Conservation (phyloP, 805 yeast species). For the Yarrowia porcina region DNA sequence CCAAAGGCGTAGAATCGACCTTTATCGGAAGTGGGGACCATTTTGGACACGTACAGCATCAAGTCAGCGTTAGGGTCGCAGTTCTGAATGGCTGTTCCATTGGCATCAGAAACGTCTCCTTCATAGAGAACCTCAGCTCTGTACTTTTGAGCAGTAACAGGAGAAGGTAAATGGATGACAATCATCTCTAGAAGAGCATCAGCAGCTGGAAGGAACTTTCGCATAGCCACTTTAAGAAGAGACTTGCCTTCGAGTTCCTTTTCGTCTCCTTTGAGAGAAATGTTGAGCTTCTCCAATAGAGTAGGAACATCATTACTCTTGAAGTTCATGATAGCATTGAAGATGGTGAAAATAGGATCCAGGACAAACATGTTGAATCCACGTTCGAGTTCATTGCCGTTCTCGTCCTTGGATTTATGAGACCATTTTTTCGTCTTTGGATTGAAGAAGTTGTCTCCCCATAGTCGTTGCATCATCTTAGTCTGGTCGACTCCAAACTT, state of each 20-base stretch:
- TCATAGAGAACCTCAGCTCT: constrained; percentile 99
- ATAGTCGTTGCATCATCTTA: constrained; percentile 98
- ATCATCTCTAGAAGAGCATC: constrained; percentile 99
- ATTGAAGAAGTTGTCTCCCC: constrained; percentile 99
- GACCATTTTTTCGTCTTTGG: constrained; percentile 99
- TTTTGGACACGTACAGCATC: constrained; percentile 99
- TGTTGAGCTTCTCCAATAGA: constrained; percentile 90
- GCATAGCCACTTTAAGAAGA: constrained; percentile 95
- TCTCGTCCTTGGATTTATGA: constrained; percentile 89
- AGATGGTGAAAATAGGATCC: constrained; percentile 98
- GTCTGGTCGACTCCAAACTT: constrained; percentile 97
- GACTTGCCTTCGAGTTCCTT: constrained; percentile 99
- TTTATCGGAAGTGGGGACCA: constrained; percentile 99
- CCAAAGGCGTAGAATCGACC: constrained; percentile 99
- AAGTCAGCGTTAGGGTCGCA: constrained; percentile 98
- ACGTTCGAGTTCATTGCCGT: constrained; percentile 94
- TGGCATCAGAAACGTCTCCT: constrained; percentile 86
- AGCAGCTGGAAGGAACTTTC: constrained; percentile 99
- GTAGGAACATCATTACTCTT: constrained; percentile 94
- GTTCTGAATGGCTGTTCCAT: constrained; percentile 88
- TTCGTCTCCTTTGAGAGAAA: constrained; percentile 90
- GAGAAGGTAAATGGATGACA: constrained; percentile 97
- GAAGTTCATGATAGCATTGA: constrained; percentile 97
- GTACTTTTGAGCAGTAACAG: constrained; percentile 98
- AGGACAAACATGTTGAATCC: constrained; percentile 99